phyloP scores from a whole-genome alignment of 257 asterid species.

The Mentha longifolia region DNA sequence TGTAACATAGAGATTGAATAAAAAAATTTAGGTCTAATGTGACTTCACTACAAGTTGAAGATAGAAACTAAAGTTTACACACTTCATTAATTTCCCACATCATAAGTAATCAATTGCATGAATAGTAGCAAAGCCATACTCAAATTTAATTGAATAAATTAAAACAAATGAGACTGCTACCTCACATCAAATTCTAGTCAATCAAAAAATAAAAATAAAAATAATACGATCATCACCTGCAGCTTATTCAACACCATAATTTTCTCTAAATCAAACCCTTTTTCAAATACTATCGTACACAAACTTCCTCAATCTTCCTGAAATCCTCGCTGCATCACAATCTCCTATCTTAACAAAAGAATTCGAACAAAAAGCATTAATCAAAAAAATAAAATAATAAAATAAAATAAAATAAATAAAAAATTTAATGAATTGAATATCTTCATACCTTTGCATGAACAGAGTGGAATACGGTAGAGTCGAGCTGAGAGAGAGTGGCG shows the following conservation, averaged over 20 bases:
- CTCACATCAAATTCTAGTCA: no score
- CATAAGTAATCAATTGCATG: no score
- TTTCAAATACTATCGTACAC: constrained; percentile 32
- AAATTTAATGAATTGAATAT: neutral
- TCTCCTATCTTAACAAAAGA: constrained; percentile 45
- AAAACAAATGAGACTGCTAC: no score
- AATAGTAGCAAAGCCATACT: no score
- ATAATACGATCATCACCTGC: neutral
- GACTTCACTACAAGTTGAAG: neutral
- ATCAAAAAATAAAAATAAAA: no score
- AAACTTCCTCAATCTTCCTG: constrained; percentile 48
- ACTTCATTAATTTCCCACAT: neutral
- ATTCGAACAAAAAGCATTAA: neutral
- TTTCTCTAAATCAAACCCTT: neutral
- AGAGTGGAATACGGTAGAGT: constrained; percentile 55
- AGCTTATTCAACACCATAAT: neutral
- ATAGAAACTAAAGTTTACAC: neutral
- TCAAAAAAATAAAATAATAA: no score
- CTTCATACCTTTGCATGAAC: constrained; percentile 62
- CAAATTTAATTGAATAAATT: no score
- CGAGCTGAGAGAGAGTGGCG: constrained; percentile 47
- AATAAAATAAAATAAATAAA: neutral
- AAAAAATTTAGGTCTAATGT: no score
- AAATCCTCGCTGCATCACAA: constrained; percentile 42
- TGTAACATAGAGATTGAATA: no score